Evolutionary conservation across 495 filamentous ascomycete genomes (phyloP), one percentile per base, ranked within the genome.

Genomic region (Pyronema domesticum): DNA sequence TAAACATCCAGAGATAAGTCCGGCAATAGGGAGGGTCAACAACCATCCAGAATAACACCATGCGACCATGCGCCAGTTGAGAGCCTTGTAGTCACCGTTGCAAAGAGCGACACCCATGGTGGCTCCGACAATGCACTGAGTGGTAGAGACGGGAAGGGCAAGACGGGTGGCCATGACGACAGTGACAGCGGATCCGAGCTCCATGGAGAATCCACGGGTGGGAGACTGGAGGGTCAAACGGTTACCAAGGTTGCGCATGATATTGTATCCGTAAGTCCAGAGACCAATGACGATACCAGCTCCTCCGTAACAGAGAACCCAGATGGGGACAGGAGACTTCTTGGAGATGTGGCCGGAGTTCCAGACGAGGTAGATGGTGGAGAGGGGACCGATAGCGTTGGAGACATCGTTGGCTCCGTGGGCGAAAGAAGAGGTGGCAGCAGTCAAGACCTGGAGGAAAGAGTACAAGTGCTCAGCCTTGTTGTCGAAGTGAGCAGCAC

Each of bases 321-420:
- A 86, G 47, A 78, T 53, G n/a, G 80, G 80, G 0, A 81, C 79
- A 2, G 72, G 66, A 1, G 76, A 63, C 55, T 78, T 81, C 4
- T 61, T 62, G 43, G 70, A 65, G 5, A 75, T 65, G 0, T 42
- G 60, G 7, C 75, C 77, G 1, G 69, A 66, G 11, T 68, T 65
- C 81, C 82, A 89, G 58, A 80, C 73, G 19, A 79, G 65, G 72
- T 78, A 87, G 65, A 85, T 77, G 47, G 76, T 80, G 37, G 81
- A 76, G 68, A 75, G 83, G 30, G 82, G 82, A 9, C 83, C 83
- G 58, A 86, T 77, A 11, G 83, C 81, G 70, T 86, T 86, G 44
- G 79, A 73, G 55, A 87, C 76, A 64, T 87, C 85, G 67, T 89
- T 89, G 61, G 83, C 80, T 51, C 84, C 84, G 69, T 89, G 84